Conservation (phyloP, 352 stramenopile species). For the Phytophthora pluvialis region DNA sequence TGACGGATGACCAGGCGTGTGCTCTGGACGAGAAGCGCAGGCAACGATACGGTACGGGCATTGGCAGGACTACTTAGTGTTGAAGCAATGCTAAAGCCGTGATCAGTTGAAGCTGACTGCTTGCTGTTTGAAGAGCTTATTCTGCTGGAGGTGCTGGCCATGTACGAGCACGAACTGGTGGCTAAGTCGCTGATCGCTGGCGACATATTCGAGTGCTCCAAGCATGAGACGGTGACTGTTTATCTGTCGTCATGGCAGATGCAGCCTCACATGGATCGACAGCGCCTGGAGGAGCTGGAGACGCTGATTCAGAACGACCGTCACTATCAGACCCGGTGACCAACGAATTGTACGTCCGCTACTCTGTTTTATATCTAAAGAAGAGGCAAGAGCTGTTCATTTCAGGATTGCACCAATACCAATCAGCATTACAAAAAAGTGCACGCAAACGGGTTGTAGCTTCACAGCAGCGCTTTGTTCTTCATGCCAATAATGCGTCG, state of each 20-base stretch:
- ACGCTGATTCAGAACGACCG: slow-evolving; percentile 66
- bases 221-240: slow-evolving; percentile 72
- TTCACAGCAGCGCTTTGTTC: too few relatives aligned
- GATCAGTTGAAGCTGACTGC: slow-evolving; percentile 14
- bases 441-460: too few relatives aligned
- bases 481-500: too few relatives aligned
- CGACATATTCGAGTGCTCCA: slow-evolving; percentile 72
- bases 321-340: slow-evolving; percentile 47
- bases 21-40: slow-evolving; percentile 37
- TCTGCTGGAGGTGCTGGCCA: slow-evolving; percentile 65
- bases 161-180: slow-evolving; percentile 84
- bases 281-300: slow-evolving; percentile 70
- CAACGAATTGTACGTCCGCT: not conserved
- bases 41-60: slow-evolving; percentile 55
- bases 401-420: too few relatives aligned
- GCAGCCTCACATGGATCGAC: slow-evolving; percentile 77
- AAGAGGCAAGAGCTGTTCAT: too few relatives aligned
- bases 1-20: slow-evolving; percentile 32
- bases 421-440: too few relatives aligned
- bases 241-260: slow-evolving; percentile 90
- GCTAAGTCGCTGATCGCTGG: slow-evolving; percentile 77
- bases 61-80: not conserved
- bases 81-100: not conserved
- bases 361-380: too few relatives aligned
- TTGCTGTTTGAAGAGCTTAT: slow-evolving; percentile 51